Evolutionary conservation across 169 alveolate species (phyloP).

Genomic region (Theileria orientalis): DNA sequence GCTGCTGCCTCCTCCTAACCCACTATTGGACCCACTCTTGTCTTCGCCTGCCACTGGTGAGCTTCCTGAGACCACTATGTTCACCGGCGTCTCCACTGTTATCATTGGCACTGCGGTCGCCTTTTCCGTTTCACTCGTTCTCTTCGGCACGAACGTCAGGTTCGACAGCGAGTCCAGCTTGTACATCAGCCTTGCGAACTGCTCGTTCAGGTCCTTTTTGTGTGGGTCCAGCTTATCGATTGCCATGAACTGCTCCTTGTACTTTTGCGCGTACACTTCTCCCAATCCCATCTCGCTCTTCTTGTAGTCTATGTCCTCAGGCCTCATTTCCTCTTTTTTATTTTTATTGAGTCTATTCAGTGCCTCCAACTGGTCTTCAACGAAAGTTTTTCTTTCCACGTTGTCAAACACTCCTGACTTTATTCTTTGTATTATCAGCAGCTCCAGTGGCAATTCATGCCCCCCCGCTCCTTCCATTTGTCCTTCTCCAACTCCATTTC

Average conservation of each 20-base stretch:
- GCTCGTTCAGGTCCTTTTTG: slow-evolving; percentile 65
- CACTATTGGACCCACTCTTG: slow-evolving; percentile 13
- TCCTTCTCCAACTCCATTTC: neutral
- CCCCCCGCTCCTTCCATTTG: too few species aligned
- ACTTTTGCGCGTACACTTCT: slow-evolving; percentile 73
- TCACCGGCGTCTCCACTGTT: slow-evolving; percentile 56
- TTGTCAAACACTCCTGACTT: slow-evolving; percentile 75
- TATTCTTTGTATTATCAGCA: slow-evolving; percentile 72
- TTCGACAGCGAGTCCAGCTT: slow-evolving; percentile 74
- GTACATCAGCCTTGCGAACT: slow-evolving; percentile 72
- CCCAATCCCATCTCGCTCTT: slow-evolving; percentile 76
- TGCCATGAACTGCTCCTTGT: slow-evolving; percentile 68
- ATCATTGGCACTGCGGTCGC: slow-evolving; percentile 28
- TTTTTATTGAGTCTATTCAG: slow-evolving; percentile 17
- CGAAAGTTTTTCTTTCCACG: slow-evolving; percentile 67
- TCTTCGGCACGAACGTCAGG: slow-evolving; percentile 69
- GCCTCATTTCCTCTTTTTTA: slow-evolving; percentile 37
- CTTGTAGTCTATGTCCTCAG: slow-evolving; percentile 64
- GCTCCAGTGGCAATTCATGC: slow-evolving; percentile 65
- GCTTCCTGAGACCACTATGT: slow-evolving; percentile 33
- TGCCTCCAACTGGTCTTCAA: slow-evolving; percentile 57
- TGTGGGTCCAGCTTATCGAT: slow-evolving; percentile 63
- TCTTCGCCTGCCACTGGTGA: slow-evolving; percentile 14
- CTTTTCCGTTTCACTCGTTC: slow-evolving; percentile 45
- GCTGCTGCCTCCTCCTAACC: neutral